Base-by-base conservation (phyloP, 2,329 filamentous ascomycete species). In the Clonostachys sp. region DNA sequence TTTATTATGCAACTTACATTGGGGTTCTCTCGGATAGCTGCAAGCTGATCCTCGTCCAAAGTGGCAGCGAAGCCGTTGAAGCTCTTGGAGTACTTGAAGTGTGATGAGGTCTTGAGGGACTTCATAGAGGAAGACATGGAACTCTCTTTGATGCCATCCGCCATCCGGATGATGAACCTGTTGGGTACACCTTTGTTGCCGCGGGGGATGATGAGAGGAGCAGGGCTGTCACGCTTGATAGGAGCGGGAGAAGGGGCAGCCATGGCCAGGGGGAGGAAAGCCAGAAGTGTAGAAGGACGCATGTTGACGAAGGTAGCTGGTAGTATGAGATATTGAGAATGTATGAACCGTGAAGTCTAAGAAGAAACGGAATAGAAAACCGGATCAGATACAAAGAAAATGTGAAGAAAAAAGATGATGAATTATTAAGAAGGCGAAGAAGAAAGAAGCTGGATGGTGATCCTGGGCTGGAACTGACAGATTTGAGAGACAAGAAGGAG, bases 231-330 rank as follows among this genome's bases (percentile, higher is more conserved):
- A 33, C 64, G 65, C 49, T 56, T 57, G 24, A 30, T 3, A 4
- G 24, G 9, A 30, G 24, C 24, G 39, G 45, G 42, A 10, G 24
- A 30, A 8, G 63, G 61, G 41, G 57, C 58, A 45, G 61, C 60
- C 45, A 63, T 45, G 45, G 57, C 59, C 36, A 63, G 47, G 46
- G 60, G 59, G 10, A 66, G 53, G 43, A 61, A 51, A 48, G 59
- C 57, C 47, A 66, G 61, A 40, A 65, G 54, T 53, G 57, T 53
- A 42, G 59, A 54, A 48, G 54, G 49, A 46, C 55, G 58, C 63
- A 66, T 66, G 24, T 30, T 30, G 24, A 10, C 24, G 24, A 10
- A 10, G 24, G 24, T 24, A 24, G 24, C 6, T 24, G 24, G 7
- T 30, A 30, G 24, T 30, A 30, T 30, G 24, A 30, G 9, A 9